Base-by-base conservation (phyloP, 106 monocot genomes). In the Agapanthus africanus region DNA sequence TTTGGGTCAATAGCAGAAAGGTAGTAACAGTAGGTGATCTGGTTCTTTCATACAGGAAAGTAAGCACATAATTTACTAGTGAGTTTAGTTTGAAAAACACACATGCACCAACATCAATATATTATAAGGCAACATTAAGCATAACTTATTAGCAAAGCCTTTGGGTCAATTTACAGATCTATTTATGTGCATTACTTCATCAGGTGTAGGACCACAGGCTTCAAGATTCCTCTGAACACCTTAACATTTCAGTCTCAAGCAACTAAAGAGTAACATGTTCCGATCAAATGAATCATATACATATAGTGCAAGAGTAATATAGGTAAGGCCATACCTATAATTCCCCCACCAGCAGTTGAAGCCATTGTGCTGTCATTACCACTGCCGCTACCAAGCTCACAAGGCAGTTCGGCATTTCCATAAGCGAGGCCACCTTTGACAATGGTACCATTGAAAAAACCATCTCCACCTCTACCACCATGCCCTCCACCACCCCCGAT, bases 321-420 rank as follows among this genome's bases (percentile, higher is more conserved):
- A 40, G 66, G 22, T 66, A 16, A 40, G 40, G 16, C 28, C 27
- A 50, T 68, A 99, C 97, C 97, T 79, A 99, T 87, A 46, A 99
- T 81, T 39, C 97, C 97, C 23, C 97, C 97, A 73, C 97, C 97
- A 79, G 92, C 84, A 44, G 97, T 92, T 64, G 97, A 84, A 70
- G 73, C 37, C 71, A 73, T 67, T 22, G 80, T 30, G 37, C 71
- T 87, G 41, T 99, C 92, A 79, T 93, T 90, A 64, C 97, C 91
- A 64, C 97, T 99, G 16, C 97, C 97, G 67, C 97, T 99, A 40
- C 97, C 97, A 77, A 99, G 92, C 68, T 90, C 92, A 76, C 97
- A 99, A 64, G 97, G 97, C 38, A 99, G 73, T 70, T 77, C 74
- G 68, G 83, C 65, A 87, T 73, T 78, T 16, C 92, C 97, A 79